Conservation (phyloP, 177 flowering plant genomes). For the Vitis hybrid region DNA sequence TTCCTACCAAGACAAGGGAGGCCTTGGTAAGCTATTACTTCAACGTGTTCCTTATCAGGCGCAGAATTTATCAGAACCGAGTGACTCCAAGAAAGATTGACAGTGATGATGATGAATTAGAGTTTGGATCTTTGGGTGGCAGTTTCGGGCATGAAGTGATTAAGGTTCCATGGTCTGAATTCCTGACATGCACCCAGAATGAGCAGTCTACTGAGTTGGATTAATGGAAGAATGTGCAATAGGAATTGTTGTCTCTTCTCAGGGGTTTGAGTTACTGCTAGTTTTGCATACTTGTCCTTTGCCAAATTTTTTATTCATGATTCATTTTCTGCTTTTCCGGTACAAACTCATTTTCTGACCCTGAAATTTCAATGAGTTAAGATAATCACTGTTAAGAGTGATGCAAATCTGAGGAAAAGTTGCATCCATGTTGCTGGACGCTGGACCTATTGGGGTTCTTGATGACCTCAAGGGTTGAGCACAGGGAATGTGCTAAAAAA, state of each 20-base stretch:
- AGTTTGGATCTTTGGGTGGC: constrained; percentile 45
- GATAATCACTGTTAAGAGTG: neutral
- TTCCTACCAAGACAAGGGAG: constrained; percentile 50
- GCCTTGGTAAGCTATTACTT: constrained; percentile 76
- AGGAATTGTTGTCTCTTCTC: neutral
- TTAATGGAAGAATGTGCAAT: neutral
- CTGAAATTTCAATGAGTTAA: neutral
- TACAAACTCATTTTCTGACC: neutral
- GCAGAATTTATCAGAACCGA: constrained; percentile 79
- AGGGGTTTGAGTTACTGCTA: neutral
- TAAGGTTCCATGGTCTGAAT: constrained; percentile 19
- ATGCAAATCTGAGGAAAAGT: constrained; percentile 1
- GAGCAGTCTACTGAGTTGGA: constrained; percentile 42
- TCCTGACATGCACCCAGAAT: constrained; percentile 39
- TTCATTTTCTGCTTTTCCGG: neutral
- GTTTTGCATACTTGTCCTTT: neutral
- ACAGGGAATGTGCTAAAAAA: neutral
- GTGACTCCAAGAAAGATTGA: constrained; percentile 62
- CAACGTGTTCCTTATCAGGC: constrained; percentile 66
- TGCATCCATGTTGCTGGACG: constrained; percentile 1
- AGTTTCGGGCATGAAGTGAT: constrained; percentile 41
- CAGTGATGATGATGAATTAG: constrained; percentile 88
- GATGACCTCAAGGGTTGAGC: neutral
- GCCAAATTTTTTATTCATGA: neutral
- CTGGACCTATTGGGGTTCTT: neutral